A percentile compares a stretch with the other conserved stretches of the same genome.
Conservation (phyloP, 1,284 basidiomycete genomes). For the Rhodotorula sp. region DNA sequence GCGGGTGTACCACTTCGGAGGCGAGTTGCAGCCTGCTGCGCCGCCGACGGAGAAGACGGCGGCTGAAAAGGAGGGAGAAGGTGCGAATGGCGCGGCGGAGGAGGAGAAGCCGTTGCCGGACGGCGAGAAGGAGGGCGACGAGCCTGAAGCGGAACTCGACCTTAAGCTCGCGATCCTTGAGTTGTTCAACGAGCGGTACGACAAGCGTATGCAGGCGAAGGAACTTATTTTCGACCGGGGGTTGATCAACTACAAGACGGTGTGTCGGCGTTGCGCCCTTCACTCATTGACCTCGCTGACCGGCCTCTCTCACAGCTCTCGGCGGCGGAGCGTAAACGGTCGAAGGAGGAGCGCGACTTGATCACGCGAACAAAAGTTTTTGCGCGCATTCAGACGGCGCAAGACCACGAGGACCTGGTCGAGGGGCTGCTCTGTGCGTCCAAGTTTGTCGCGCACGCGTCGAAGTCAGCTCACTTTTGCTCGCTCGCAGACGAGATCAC, state of each 20-base stretch:
- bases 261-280: slow-evolving; percentile 45
- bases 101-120: slow-evolving; percentile 13
- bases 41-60: slow-evolving; percentile 15
- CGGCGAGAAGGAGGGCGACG: slow-evolving; percentile 69
- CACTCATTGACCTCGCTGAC: background rate
- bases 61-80: slow-evolving; percentile 29
- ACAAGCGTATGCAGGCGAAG: slow-evolving; percentile 81
- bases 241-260: slow-evolving; percentile 90
- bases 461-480: background rate
- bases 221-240: slow-evolving; percentile 90
- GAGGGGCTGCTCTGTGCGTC: slow-evolving; percentile 81
- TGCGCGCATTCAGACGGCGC: slow-evolving; percentile 83
- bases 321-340: slow-evolving; percentile 82
- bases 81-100: background rate
- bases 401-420: slow-evolving; percentile 85
- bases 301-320: slow-evolving; percentile 62
- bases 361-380: slow-evolving; percentile 86
- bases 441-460: no score
- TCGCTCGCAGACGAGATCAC: slow-evolving; percentile 68
- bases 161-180: slow-evolving; percentile 88
- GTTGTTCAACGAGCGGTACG: slow-evolving; percentile 89
- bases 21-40: slow-evolving; percentile 66
- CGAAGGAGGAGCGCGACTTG: slow-evolving; percentile 88
- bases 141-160: slow-evolving; percentile 71
- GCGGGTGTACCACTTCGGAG: slow-evolving; percentile 76